A percentile compares a stretch with the other conserved stretches of the same genome.
phyloP scores from a whole-genome alignment of 352 stramenopile species.

The Phytopythium vexans region DNA sequence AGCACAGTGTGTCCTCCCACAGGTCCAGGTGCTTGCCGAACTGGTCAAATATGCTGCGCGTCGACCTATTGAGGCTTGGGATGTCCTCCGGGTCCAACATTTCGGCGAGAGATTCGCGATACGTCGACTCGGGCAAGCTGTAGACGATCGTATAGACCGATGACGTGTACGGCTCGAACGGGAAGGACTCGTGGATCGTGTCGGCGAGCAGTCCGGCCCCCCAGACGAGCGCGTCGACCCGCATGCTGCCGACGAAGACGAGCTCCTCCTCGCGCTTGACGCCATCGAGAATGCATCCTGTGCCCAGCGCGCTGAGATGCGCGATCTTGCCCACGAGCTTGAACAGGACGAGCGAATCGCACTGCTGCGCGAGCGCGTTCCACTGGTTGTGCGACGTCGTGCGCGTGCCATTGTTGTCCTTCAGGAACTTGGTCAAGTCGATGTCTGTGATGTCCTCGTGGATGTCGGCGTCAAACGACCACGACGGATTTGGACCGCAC shows the following conservation, averaged over 20 bases:
- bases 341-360: conserved; percentile 15
- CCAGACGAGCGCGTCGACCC: conserved; percentile 15
- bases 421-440: conserved; percentile 13
- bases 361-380: conserved; percentile 18
- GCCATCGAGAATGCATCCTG: conserved; percentile 11
- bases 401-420: conserved; percentile 10
- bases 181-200: conserved; percentile 8
- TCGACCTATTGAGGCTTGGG: conserved; percentile 1
- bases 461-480: conserved; percentile 12
- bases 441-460: conserved; percentile 16
- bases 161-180: conserved; percentile 5
- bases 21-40: conserved; percentile 10
- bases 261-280: conserved; percentile 12
- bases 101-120: conserved; percentile 2
- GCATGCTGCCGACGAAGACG: conserved; percentile 17
- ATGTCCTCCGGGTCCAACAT: conserved; percentile 10
- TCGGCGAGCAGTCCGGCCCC: conserved; percentile 13
- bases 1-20: conserved; percentile 17
- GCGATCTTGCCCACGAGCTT: conserved; percentile 13
- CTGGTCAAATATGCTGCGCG: conserved; percentile 3
- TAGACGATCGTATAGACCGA: conserved; percentile 7
- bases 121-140: conserved; percentile 13
- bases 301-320: conserved; percentile 12
- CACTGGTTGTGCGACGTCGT: conserved; percentile 12
- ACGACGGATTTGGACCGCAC: conserved; percentile 14